Percentiles rank a stretch among this genome's conserved stretches.
These are phyloP conservation scores for Leccinum ochraceum DNA, from an alignment of 768 basidiomycete genomes.

Conservation along the genomic window DNA sequence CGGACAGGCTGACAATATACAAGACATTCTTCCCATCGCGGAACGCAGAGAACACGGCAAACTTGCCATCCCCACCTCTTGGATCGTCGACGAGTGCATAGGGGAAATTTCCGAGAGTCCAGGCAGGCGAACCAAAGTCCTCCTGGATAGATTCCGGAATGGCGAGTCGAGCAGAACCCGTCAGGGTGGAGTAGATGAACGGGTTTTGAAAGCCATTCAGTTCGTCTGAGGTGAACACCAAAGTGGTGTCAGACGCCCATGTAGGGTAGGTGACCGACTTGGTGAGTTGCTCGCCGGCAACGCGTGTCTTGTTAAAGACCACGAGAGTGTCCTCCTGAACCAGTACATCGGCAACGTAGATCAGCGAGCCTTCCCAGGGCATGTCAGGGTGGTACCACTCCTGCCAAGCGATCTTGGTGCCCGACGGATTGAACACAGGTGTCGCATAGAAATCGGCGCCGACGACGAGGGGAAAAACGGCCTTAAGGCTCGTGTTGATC, in stretches of 20 bases:
- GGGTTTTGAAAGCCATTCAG: slow-evolving; percentile 67
- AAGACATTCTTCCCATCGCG: slow-evolving; percentile 37
- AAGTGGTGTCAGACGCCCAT: slow-evolving; percentile 56
- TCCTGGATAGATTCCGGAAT: slow-evolving; percentile 44
- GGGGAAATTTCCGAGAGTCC: slow-evolving; percentile 50
- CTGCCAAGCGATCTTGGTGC: slow-evolving; percentile 59
- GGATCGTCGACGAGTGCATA: slow-evolving; percentile 46
- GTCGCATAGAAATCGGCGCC: slow-evolving; percentile 75
- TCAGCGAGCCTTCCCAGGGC: slow-evolving; percentile 68
- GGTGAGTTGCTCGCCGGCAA: slow-evolving; percentile 54
- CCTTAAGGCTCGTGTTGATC: slow-evolving; percentile 49
- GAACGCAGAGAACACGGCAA: slow-evolving; percentile 33
- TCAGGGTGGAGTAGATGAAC: slow-evolving; percentile 47
- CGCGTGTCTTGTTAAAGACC: slow-evolving; percentile 39
- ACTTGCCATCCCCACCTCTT: slow-evolving; percentile 18
- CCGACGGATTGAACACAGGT: slow-evolving; percentile 61
- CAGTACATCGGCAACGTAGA: slow-evolving; percentile 51
- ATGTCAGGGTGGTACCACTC: slow-evolving; percentile 71
- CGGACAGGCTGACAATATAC: slow-evolving; percentile 33
- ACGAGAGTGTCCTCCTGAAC: slow-evolving; percentile 30
- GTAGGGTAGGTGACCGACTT: slow-evolving; percentile 58
- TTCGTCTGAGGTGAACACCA: slow-evolving; percentile 66
- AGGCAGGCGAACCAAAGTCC: slow-evolving; percentile 59
- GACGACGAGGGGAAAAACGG: slow-evolving; percentile 45
- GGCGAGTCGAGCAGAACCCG: slow-evolving; percentile 30